These are phyloP conservation scores for Ustilago loliicola DNA, from an alignment of 1,284 basidiomycete genomes.

Conservation along the genomic window DNA sequence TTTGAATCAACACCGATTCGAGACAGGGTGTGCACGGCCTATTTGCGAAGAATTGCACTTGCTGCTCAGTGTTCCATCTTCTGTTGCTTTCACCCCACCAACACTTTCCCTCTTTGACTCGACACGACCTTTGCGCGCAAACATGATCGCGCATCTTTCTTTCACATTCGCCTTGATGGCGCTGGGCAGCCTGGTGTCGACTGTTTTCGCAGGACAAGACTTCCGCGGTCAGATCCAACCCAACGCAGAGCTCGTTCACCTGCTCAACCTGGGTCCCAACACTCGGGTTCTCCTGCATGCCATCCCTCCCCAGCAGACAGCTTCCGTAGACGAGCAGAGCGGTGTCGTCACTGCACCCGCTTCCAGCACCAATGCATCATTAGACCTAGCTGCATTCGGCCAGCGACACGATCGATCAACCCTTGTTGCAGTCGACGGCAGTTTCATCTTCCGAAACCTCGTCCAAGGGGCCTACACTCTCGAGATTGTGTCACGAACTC, in stretches of 20 bases:
- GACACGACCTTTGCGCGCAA: background rate
- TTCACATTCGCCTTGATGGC: constrained; percentile 18
- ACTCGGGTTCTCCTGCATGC: constrained; percentile 39
- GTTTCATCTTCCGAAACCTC: constrained; percentile 53
- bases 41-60: background rate
- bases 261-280: constrained; percentile 47
- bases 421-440: constrained; percentile 44
- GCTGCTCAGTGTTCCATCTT: background rate
- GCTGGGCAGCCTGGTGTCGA: constrained; percentile 19
- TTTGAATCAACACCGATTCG: background rate
- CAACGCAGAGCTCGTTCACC: constrained; percentile 42
- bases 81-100: background rate
- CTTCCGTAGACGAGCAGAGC: background rate
- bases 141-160: constrained; percentile 1
- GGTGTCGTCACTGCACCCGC: background rate
- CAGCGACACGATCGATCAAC: constrained; percentile 44
- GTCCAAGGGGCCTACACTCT: constrained; percentile 51
- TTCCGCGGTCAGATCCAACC: constrained; percentile 55
- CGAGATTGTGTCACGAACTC: constrained; percentile 38
- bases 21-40: background rate
- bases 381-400: constrained; percentile 28
- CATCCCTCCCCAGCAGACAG: constrained; percentile 20
- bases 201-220: constrained; percentile 30
- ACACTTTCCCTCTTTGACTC: background rate
- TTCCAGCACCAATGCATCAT: background rate